Evolutionary conservation across 352 stramenopile species (phyloP).

Genomic region (Globisporangium barbulae): DNA sequence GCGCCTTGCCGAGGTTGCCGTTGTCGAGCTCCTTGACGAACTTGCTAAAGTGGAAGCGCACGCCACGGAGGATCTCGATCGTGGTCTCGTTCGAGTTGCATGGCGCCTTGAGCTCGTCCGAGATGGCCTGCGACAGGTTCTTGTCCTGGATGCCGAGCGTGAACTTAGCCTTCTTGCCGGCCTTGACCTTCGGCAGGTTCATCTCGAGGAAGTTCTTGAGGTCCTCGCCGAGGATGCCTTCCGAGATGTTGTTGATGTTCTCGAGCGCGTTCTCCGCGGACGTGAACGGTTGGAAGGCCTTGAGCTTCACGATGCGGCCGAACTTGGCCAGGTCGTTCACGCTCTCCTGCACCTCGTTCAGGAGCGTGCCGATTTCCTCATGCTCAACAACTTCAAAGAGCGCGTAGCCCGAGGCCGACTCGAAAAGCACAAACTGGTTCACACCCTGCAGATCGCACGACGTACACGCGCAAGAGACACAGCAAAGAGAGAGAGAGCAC

Average conservation of each 20-base stretch:
- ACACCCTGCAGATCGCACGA: conserved; percentile 26
- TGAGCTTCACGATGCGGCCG: conserved; percentile 97
- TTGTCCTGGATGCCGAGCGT: conserved; percentile 93
- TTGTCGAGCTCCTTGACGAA: conserved; percentile 98
- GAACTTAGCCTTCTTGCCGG: conserved; percentile 89
- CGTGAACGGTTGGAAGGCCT: conserved; percentile 99
- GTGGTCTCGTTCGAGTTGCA: conserved; percentile 98
- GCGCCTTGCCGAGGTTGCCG: conserved; percentile 95
- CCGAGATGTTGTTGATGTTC: conserved; percentile 99
- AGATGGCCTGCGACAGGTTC: conserved; percentile 93
- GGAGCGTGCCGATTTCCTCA: conserved; percentile 94
- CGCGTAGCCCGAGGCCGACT: conserved; percentile 97
- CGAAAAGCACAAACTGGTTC: conserved; percentile 94
- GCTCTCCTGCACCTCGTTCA: conserved; percentile 89
- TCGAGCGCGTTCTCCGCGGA: conserved; percentile 98
- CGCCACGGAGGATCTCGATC: conserved; percentile 95
- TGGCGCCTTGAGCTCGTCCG: conserved; percentile 91
- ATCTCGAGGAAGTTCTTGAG: conserved; percentile 99
- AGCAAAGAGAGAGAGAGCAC: not conserved
- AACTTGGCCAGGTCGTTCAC: conserved; percentile 95
- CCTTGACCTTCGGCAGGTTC: conserved; percentile 98
- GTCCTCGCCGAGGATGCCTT: conserved; percentile 91
- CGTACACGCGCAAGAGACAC: not conserved
- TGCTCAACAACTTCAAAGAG: conserved; percentile 98
- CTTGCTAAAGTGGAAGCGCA: conserved; percentile 96